Base-by-base conservation (phyloP, 331 rosid genomes). In the Dryas integrifolia region DNA sequence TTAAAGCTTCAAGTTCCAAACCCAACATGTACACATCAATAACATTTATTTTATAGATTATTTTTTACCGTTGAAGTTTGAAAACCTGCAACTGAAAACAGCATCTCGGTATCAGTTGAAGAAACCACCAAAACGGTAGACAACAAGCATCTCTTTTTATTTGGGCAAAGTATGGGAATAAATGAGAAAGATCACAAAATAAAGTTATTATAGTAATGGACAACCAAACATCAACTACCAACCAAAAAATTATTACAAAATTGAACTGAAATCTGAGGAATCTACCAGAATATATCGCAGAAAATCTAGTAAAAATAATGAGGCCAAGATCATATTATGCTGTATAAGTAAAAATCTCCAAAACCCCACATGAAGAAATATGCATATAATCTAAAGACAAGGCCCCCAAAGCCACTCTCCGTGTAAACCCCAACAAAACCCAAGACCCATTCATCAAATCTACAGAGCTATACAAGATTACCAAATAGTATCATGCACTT, bases 81-180 rank as follows among this genome's bases (percentile, higher is more conserved):
- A 83, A 82, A 87, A 76, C 83, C 94, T 90, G 91, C 91, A 94
- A 94, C 92, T 30, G 88, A 81, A 91, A 92, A 95, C 97, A 95
- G 96, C 99, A 92, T 90, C 92, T 95, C 70, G 90, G 89, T 86
- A 89, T 87, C 92, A 90, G 96, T 84, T 87, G 89, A 85, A 83
- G 79, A 76, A 89, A 83, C 90, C 98, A 84, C 91, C 93, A 89
- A 86, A 89, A 88, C 88, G 82, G 92, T 85, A 84, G 97, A 95
- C 99, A 95, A 79, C 78, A 87, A 88, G 97, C 87, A 94, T 94
- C 97, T 91, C 76, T 53, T 76, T 81, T 84, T 72, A 73, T 75
- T 80, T 77, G 80, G 75, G 71, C 16, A 61, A 77, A 80, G 85
- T 46, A 86, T 73, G 83, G 77, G 90, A 85, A 89, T 91, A 88